Evolutionary conservation across 2,329 filamentous ascomycete species (phyloP).

Genomic region (Coleophoma crateriformis): DNA sequence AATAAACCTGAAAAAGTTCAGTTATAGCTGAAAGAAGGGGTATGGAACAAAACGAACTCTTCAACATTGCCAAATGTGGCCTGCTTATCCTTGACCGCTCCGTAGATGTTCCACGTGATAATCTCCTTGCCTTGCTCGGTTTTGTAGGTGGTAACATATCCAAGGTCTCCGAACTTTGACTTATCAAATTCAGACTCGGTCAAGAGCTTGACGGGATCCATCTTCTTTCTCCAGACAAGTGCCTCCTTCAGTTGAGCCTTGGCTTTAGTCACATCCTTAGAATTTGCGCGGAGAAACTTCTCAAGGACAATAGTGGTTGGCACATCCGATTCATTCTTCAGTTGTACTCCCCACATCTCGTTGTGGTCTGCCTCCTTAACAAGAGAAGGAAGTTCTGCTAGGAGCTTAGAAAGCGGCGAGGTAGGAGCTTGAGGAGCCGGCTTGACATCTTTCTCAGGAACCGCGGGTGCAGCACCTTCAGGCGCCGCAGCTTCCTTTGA

Average conservation of each 20-base stretch:
- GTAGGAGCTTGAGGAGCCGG: neutral
- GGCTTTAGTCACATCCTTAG: slow-evolving; percentile 66
- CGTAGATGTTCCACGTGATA: slow-evolving; percentile 92
- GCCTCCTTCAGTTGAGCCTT: slow-evolving; percentile 74
- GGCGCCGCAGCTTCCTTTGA: slow-evolving; percentile 1
- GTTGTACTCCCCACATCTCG: slow-evolving; percentile 84
- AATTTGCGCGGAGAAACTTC: slow-evolving; percentile 91
- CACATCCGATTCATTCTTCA: slow-evolving; percentile 49
- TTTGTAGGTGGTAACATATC: slow-evolving; percentile 72
- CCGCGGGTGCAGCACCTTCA: neutral
- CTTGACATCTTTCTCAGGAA: slow-evolving; percentile 4
- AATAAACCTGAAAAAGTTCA: neutral
- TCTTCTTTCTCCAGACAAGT: slow-evolving; percentile 75
- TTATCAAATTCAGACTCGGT: slow-evolving; percentile 56
- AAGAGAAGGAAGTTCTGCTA: slow-evolving; percentile 51
- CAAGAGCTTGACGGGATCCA: slow-evolving; percentile 63
- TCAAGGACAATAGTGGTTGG: slow-evolving; percentile 81
- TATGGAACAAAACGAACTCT: slow-evolving; percentile 52
- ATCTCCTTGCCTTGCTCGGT: slow-evolving; percentile 52
- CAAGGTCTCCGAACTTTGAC: slow-evolving; percentile 70
- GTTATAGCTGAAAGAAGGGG: neutral
- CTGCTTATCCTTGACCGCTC: slow-evolving; percentile 74
- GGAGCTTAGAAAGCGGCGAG: slow-evolving; percentile 46
- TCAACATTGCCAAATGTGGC: slow-evolving; percentile 76
- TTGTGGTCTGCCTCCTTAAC: slow-evolving; percentile 51